Conservation (phyloP, 305 asterid species). For the Fraxinus platypoda region DNA sequence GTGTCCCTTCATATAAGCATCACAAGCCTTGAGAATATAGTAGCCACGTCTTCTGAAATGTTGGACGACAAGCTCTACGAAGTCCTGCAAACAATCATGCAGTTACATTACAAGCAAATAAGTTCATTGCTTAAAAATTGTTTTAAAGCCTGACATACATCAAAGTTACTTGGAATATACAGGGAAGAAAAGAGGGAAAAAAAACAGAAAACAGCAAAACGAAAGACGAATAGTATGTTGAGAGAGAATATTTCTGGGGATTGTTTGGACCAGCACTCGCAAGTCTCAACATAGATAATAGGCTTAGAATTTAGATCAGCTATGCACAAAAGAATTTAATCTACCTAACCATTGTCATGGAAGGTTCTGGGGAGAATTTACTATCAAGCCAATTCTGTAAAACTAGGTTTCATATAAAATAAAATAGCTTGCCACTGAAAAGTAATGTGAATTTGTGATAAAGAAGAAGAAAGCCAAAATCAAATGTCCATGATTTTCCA, state of each 20-base stretch:
- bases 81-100: constrained; percentile 52
- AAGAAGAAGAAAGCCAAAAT: not conserved
- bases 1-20: constrained; percentile 81
- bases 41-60: constrained; percentile 78
- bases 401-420: not conserved
- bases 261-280: not conserved
- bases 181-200: not conserved
- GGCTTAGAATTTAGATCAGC: not conserved
- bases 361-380: not conserved
- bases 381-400: not conserved
- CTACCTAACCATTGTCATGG: not conserved
- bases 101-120: constrained; percentile 10
- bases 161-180: not conserved
- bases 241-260: not conserved
- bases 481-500: not conserved
- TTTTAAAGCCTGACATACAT: not conserved
- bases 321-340: not conserved
- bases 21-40: constrained; percentile 86
- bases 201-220: not conserved
- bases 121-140: not conserved
- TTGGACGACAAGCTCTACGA: constrained; percentile 62
- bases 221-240: not conserved
- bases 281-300: not conserved
- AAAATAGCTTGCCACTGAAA: not conserved
- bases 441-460: not conserved